Evolutionary conservation across 1,284 basidiomycete species (phyloP).

Genomic region (Bjerkandera adusta): DNA sequence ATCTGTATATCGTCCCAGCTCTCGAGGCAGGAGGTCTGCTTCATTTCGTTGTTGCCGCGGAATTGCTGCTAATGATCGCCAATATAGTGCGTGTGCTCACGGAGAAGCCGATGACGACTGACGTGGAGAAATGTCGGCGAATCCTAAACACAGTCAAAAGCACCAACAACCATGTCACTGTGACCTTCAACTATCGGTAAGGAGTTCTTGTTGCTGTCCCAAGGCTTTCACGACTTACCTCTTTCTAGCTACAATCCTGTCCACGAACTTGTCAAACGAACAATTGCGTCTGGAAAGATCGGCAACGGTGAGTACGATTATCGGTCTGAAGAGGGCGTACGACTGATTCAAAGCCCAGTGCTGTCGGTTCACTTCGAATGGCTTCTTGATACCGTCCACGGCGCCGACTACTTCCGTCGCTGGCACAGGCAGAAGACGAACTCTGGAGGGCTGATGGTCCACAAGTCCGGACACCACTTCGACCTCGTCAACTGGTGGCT

Average conservation of each 20-base stretch:
- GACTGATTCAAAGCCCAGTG: conserved; percentile 26
- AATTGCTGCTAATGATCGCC: conserved; percentile 2
- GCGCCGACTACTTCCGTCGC: conserved; percentile 54
- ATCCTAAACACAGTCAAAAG: conserved; percentile 46
- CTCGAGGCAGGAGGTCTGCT: conserved; percentile 37
- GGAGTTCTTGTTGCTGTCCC: conserved; percentile 1
- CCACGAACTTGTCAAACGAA: conserved; percentile 51
- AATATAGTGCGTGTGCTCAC: conserved; percentile 42
- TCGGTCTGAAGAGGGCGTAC: neutral
- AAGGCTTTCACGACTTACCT: neutral
- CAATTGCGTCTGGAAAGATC: conserved; percentile 47
- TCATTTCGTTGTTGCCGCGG: neutral
- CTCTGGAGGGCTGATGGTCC: conserved; percentile 51
- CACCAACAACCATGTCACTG: conserved; percentile 41
- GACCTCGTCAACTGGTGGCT: conserved; percentile 58
- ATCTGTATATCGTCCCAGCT: conserved; percentile 46
- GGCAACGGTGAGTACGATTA: conserved; percentile 33
- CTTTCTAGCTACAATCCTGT: conserved; percentile 48
- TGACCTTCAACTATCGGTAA: conserved; percentile 45
- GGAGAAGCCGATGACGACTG: conserved; percentile 57
- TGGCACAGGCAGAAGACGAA: conserved; percentile 53
- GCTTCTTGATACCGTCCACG: conserved; percentile 49
- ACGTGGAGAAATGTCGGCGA: conserved; percentile 44
- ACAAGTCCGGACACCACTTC: conserved; percentile 54
- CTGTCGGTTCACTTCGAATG: conserved; percentile 57